These are phyloP conservation scores for Murraya paniculata DNA, from an alignment of 345 rosid species.

Conservation along the genomic window DNA sequence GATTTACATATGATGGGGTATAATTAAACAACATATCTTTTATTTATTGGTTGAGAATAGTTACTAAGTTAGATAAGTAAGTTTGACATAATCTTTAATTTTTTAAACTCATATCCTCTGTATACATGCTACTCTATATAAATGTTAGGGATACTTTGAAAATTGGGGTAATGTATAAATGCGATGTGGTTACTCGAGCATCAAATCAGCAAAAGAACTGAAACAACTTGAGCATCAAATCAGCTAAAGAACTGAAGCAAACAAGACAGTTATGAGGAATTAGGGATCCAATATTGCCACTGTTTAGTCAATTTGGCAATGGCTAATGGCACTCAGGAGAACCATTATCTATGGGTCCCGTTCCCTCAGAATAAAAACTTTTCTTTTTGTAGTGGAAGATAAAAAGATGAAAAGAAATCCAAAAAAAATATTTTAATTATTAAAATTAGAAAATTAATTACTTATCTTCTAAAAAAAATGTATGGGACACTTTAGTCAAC, in stretches of 20 bases:
- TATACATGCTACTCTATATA: no score
- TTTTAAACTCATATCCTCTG: no score
- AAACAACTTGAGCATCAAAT: background rate
- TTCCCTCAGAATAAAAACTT: conserved; percentile 10
- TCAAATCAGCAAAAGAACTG: background rate
- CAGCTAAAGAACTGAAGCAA: background rate
- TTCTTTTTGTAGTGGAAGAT: conserved; percentile 11
- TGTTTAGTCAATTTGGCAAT: background rate
- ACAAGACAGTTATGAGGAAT: no score
- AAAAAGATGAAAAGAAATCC: background rate
- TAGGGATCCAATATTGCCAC: background rate
- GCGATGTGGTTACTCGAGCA: background rate
- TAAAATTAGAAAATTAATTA: background rate
- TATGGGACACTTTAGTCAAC: no score
- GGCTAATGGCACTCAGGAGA: conserved; percentile 9
- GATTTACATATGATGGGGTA: no score
- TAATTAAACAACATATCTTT: no score
- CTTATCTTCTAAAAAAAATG: background rate
- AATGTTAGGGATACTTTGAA: no score
- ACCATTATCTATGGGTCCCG: conserved; percentile 17
- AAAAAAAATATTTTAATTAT: background rate
- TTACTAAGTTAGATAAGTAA: no score
- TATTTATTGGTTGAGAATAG: no score
- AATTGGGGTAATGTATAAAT: no score
- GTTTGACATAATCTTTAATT: no score